phyloP scores from a whole-genome alignment of 129 eudicot species.

The Pittosporum tobira region DNA sequence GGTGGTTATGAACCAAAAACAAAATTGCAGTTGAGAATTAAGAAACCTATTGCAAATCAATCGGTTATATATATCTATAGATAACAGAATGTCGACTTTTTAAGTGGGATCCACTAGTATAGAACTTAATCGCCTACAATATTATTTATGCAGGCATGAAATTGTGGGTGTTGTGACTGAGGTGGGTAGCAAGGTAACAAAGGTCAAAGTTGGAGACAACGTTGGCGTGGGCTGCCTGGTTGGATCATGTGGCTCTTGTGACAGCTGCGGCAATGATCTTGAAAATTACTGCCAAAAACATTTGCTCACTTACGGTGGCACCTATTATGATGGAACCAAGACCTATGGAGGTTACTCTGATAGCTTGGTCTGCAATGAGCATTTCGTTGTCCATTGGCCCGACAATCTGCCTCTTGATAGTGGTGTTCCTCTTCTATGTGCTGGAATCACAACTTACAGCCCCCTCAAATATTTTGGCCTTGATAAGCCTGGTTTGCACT shows the following conservation, averaged over 20 bases:
- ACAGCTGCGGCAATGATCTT: conserved; percentile 31
- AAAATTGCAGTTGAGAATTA: too few relatives aligned
- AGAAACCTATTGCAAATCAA: too few relatives aligned
- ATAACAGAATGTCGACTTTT: too few relatives aligned
- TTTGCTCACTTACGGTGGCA: conserved; percentile 27
- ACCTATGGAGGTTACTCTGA: conserved; percentile 57
- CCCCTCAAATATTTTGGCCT: conserved; percentile 44
- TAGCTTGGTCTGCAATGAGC: conserved; percentile 38
- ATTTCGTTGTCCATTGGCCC: conserved; percentile 41
- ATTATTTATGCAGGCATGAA: conserved; percentile 39
- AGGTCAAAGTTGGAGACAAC: conserved; percentile 45
- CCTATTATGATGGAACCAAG: conserved; percentile 14
- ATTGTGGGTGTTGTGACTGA: conserved; percentile 48
- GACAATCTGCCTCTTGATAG: conserved; percentile 36
- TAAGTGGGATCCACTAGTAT: too few relatives aligned
- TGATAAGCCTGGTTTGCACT: conserved; percentile 43
- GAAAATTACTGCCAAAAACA: conserved; percentile 39
- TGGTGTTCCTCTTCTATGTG: conserved; percentile 52
- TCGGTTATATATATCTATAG: too few relatives aligned
- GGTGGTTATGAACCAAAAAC: too few relatives aligned
- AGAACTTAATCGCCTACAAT: too few relatives aligned
- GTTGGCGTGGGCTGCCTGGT: conserved; percentile 58
- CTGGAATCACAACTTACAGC: conserved; percentile 43
- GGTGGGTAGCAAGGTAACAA: conserved; percentile 44
- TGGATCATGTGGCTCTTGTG: conserved; percentile 43